phyloP scores from a whole-genome alignment of 441 rosid genomes.

The Gossypium schwendimanii region DNA sequence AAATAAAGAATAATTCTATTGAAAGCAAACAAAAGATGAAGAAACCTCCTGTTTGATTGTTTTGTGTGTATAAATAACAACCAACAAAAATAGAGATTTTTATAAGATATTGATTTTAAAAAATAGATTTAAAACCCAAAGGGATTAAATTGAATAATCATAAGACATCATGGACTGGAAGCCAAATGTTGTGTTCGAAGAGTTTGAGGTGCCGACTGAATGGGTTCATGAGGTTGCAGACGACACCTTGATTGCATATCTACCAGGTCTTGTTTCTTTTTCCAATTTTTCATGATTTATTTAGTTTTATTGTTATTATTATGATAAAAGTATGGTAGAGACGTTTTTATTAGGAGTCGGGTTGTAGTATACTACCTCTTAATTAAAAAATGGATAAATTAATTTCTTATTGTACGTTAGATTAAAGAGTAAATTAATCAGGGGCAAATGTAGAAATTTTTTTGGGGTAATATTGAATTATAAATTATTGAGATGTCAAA shows the following conservation, averaged over 20 bases:
- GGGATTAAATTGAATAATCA: neutral
- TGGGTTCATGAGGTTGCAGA: neutral
- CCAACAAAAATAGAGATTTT: neutral
- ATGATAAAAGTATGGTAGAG: too few relatives aligned
- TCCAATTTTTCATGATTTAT: neutral
- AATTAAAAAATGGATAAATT: too few relatives aligned
- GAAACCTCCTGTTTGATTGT: neutral
- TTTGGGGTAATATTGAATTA: too few relatives aligned
- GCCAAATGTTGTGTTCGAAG: neutral
- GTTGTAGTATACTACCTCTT: too few relatives aligned
- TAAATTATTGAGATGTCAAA: too few relatives aligned
- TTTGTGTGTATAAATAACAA: neutral
- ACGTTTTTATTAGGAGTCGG: too few relatives aligned
- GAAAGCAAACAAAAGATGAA: conserved; percentile 20
- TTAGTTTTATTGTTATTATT: neutral
- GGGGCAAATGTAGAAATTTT: too few relatives aligned
- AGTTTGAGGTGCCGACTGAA: neutral
- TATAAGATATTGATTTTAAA: neutral
- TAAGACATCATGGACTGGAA: neutral
- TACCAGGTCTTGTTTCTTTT: neutral
- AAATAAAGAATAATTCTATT: conserved; percentile 21
- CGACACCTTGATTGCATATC: neutral
- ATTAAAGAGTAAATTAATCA: too few relatives aligned
- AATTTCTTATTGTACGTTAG: too few relatives aligned
- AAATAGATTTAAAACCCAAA: neutral